Evolutionary conservation across 2,329 filamentous ascomycete species (phyloP).

Genomic region (Fusarium torulosum): DNA sequence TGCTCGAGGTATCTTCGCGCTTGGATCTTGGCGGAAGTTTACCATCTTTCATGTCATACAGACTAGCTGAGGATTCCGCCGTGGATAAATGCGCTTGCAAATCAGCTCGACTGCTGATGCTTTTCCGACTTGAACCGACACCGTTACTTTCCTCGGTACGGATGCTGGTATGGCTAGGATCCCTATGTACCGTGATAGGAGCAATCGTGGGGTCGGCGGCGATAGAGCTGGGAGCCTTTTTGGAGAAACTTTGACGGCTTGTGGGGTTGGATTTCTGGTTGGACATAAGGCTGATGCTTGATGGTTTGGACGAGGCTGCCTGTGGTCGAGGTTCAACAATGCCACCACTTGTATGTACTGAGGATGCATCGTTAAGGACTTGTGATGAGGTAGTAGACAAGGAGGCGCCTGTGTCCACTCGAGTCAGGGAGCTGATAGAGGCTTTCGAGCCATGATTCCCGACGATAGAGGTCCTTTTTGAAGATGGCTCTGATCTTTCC

Average conservation of each 20-base stretch:
- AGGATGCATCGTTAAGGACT: constrained; percentile 53
- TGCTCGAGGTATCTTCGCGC: constrained; percentile 60
- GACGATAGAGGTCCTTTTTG: constrained; percentile 58
- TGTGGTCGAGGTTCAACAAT: constrained; percentile 58
- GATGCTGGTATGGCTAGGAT: constrained; percentile 58
- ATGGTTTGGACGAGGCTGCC: constrained; percentile 60
- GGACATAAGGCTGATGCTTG: constrained; percentile 62
- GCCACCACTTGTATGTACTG: constrained; percentile 52
- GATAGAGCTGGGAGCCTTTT: constrained; percentile 58
- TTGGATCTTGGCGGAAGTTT: constrained; percentile 52
- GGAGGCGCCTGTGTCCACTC: constrained; percentile 56
- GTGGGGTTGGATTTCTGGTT: constrained; percentile 58
- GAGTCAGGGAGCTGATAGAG: constrained; percentile 57
- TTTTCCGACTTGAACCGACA: constrained; percentile 56
- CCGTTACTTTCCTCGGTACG: constrained; percentile 60
- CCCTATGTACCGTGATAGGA: constrained; percentile 64
- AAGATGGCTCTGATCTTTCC: constrained; percentile 52
- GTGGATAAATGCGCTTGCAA: constrained; percentile 53
- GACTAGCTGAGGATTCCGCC: constrained; percentile 52
- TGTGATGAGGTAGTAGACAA: constrained; percentile 51
- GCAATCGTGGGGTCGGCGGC: constrained; percentile 60
- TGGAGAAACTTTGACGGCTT: constrained; percentile 57
- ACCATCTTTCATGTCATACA: constrained; percentile 57
- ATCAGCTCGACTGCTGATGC: constrained; percentile 58
- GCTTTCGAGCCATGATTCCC: constrained; percentile 58